phyloP scores from a whole-genome alignment of 345 rosid genomes.

The Cardamine chenopodiifolia region DNA sequence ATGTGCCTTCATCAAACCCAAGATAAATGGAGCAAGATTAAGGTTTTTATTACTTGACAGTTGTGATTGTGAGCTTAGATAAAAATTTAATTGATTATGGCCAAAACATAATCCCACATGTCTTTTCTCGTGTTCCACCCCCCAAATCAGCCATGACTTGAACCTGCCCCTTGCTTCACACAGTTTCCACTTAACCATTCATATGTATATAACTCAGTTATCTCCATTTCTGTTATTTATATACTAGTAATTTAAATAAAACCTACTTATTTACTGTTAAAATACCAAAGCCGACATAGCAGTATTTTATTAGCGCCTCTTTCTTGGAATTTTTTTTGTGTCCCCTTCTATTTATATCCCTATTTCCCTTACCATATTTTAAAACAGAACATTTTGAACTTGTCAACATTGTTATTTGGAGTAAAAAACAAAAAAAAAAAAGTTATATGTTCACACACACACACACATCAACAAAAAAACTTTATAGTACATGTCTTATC shows the following conservation, averaged over 20 bases:
- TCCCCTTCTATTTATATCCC: slow-evolving; percentile 14
- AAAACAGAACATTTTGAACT: slow-evolving; percentile 27
- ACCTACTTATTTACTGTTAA: not conserved
- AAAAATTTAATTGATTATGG: not conserved
- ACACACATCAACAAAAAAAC: not conserved
- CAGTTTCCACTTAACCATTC: slow-evolving; percentile 20
- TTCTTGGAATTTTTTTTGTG: slow-evolving; percentile 32
- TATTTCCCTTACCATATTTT: slow-evolving; percentile 18
- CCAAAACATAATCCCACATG: slow-evolving; percentile 43
- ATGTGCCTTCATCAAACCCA: not conserved
- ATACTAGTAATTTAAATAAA: not conserved
- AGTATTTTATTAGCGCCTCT: not conserved
- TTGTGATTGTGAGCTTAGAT: not conserved
- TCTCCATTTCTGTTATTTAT: not conserved
- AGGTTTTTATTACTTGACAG: not conserved
- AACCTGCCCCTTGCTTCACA: slow-evolving; percentile 34
- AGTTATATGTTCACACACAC: not conserved
- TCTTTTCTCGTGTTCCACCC: slow-evolving; percentile 41
- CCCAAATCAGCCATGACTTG: slow-evolving; percentile 34
- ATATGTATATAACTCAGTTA: slow-evolving; percentile 10
- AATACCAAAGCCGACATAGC: not conserved
- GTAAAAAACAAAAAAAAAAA: not conserved
- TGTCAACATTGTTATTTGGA: slow-evolving; percentile 3
- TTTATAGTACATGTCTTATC: not conserved
- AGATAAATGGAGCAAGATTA: slow-evolving; percentile 8